Percentiles rank a stretch among this genome's conserved stretches.
phyloP scores from a whole-genome alignment of 1,139 yeast genomes.

The Blastobotrys illinoisensis region DNA sequence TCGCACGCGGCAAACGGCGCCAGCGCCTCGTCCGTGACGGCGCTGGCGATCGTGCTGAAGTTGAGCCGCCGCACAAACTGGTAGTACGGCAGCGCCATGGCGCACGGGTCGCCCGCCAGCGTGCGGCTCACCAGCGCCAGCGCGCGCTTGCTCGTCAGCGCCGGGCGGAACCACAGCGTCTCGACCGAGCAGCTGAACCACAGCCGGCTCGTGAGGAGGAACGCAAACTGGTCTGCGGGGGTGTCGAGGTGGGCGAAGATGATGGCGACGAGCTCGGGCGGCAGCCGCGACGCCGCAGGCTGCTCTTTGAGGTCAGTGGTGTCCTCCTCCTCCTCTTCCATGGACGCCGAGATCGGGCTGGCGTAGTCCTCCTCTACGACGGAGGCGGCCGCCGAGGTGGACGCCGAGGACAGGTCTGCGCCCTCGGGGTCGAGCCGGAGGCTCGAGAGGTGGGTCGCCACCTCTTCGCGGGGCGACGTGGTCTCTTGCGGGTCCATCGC shows the following conservation, averaged over 20 bases:
- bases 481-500: not conserved
- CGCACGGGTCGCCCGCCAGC: constrained; percentile 6
- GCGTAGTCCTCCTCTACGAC: not conserved
- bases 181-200: constrained; percentile 82
- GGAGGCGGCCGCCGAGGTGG: not conserved
- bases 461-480: not conserved
- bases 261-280: constrained; percentile 73
- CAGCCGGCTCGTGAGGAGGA: constrained; percentile 71
- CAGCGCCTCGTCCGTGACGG: constrained; percentile 54
- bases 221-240: constrained; percentile 56
- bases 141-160: constrained; percentile 23
- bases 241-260: constrained; percentile 64
- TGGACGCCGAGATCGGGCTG: not conserved
- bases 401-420: not conserved
- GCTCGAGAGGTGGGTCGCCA: not conserved
- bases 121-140: constrained; percentile 8
- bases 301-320: not conserved
- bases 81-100: constrained; percentile 57
- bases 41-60: constrained; percentile 64
- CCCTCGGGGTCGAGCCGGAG: not conserved
- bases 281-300: constrained; percentile 55
- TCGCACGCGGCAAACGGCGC: constrained; percentile 48
- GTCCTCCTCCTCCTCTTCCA: not conserved
- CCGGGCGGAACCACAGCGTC: constrained; percentile 85
- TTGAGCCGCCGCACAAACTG: constrained; percentile 73